Evolutionary conservation across 352 stramenopile species (phyloP).

Genomic region (Globisporangium cystogenes): DNA sequence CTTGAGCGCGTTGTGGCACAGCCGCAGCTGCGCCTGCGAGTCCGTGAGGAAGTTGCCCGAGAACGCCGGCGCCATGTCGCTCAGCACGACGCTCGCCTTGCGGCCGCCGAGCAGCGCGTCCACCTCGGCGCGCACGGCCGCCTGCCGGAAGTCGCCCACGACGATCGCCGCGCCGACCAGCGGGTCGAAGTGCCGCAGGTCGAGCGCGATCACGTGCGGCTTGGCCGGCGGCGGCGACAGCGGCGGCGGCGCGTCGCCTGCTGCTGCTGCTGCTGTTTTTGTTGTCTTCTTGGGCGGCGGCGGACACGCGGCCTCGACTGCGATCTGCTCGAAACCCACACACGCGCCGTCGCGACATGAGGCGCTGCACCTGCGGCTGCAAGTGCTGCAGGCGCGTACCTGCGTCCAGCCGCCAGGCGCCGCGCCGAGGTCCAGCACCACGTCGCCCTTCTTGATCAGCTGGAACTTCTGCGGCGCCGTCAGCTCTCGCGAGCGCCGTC

Average conservation of each 20-base stretch:
- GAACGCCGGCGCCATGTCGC: conserved; percentile 87
- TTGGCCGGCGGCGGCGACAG: conserved; percentile 8
- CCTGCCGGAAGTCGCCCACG: conserved; percentile 80
- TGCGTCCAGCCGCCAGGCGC: conserved; percentile 85
- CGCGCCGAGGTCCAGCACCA: conserved; percentile 80
- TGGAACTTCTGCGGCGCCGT: conserved; percentile 43
- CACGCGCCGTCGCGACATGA: not conserved
- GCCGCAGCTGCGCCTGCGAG: conserved; percentile 71
- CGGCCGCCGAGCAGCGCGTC: conserved; percentile 34
- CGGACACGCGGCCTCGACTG: conserved; percentile 43
- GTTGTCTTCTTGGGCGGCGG: conserved; percentile 6
- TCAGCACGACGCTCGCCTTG: conserved; percentile 74
- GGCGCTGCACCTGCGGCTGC: too few relatives aligned
- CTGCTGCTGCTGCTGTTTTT: conserved; percentile 9
- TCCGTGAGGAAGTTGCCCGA: conserved; percentile 72
- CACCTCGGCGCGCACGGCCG: conserved; percentile 47
- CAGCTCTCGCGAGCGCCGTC: too few relatives aligned
- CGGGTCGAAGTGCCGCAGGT: conserved; percentile 64
- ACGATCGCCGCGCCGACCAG: conserved; percentile 65
- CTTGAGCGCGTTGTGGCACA: conserved; percentile 82
- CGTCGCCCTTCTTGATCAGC: conserved; percentile 53
- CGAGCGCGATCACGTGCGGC: conserved; percentile 63
- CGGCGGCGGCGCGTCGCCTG: conserved; percentile 10
- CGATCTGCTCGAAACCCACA: conserved; percentile 20
- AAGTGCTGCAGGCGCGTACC: conserved; percentile 14